Evolutionary conservation across 1,139 yeast genomes (phyloP), one percentile per base, ranked within the genome.

Genomic region (Williopsis jadinii): DNA sequence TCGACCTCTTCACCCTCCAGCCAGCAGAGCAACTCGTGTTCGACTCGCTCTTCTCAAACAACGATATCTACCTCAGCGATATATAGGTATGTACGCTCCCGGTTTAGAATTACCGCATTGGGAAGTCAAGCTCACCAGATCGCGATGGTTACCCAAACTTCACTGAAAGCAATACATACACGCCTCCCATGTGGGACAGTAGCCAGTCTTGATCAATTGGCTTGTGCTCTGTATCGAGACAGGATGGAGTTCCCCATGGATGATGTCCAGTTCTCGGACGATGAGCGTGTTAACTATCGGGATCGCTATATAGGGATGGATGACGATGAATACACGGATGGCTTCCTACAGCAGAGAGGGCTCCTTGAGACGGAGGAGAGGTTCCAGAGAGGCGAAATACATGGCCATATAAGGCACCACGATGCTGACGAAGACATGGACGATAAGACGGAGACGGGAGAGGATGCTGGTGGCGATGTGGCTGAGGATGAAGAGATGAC

Each of bases 51-150:
- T 53, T 52, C 34, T 46, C 45, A 39, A 53, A 51, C 38, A 50
- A 54, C 39, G 58, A 54, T 37, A 52, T 54, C 27, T 54, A 50
- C 29, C 26, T 51, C 30, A 53, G 50, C 31, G 37, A 40, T 5
- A 43, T 44, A 45, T 33, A 32, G 26, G 19, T 11, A 27, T n/a
- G 13, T 12, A 27, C 24, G 8, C 5, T 10, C 10, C 13, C 11
- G n/a, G 26, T 14, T 14, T 14, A 12, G 14, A 11, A 14, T 14
- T 28, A 26, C 37, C 37, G 15, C 15, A 28, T 35, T 11, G 11
- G 37, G 37, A 35, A 35, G 28, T 35, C 37, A 34, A 34, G 11
- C 24, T 19, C 24, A 19, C 24, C 24, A 19, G 24, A 19, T 19
- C 24, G 24, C 24, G 24, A 19, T 19, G 24, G 24, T 19, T 19